Base-by-base conservation (phyloP, 1,139 yeast species). In the Eremothecium cymbalariae region DNA sequence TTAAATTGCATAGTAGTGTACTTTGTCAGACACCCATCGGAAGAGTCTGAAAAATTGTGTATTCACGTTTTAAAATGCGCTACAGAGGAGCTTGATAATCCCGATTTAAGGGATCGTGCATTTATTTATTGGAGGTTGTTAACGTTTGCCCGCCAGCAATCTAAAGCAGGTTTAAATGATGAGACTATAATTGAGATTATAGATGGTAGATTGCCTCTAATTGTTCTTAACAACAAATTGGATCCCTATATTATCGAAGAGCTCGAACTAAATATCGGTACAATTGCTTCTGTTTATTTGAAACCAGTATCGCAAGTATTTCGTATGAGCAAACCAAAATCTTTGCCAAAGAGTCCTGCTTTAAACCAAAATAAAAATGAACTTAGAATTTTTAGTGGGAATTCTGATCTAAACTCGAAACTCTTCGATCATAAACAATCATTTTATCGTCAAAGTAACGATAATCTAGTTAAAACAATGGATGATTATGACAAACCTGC, bases 51-150 rank as follows among this genome's bases (percentile, higher is more conserved):
- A 48, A 51, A 62, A 2, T 51, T 77, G 14, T 73, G 85, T 2
- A 63, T 85, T 23, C 64, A 67, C 25, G 65, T 81, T 0, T 62
- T 86, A 38, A 78, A 75, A 51, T 62, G 69, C 62, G 83, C 88
- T 4, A 82, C 94, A 0, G 94, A 84, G 46, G 82, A 77, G 14
- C 65, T 70, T 0, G 77, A 78, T 44, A 66, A 76, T 47, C 95
- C 96, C 0, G 97, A 88, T 58, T 62, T 86, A 11, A 68, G 96
- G 43, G 94, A 84, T 46, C 62, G 95, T 30, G 95, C 93, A 0
- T 81, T 66, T 51, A 76, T 85, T 61, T 88, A 88, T 57, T 83
- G 94, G 94, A 67, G 95, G 36, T 57, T 86, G 18, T 61, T 88
- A 6, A 74, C 93, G 0, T 55, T 76, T 0, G 57, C 62, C 0